Conservation (phyloP, 148 eudicot genomes). For the Camellia japonica region DNA sequence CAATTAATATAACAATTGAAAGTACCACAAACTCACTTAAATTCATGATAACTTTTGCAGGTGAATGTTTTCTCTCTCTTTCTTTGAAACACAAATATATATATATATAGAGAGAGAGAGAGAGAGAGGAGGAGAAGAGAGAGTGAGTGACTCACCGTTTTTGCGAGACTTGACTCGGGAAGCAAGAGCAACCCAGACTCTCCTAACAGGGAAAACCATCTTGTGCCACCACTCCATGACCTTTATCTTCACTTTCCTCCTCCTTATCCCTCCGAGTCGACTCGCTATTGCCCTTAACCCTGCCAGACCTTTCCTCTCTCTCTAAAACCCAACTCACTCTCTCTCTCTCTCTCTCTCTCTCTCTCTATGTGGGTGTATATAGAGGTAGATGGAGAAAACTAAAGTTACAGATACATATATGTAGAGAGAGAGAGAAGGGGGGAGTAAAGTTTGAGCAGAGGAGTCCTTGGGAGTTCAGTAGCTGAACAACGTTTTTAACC, state of each 20-base stretch:
- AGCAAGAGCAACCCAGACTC: conserved; percentile 29
- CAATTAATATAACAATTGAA: not conserved
- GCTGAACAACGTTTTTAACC: not conserved
- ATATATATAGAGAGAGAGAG: not conserved
- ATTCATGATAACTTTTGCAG: not conserved
- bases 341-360: not conserved
- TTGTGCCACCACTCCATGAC: conserved; percentile 41
- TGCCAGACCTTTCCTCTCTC: conserved; percentile 27
- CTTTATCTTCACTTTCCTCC: conserved; percentile 26
- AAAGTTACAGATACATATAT: not conserved
- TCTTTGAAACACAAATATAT: not conserved
- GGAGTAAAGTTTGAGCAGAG: not conserved
- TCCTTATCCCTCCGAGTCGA: conserved; percentile 25
- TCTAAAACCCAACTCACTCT: conserved; percentile 8
- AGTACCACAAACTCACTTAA: not conserved
- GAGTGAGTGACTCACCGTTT: conserved; percentile 28
- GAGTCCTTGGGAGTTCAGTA: not conserved
- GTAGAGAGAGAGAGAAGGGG: not conserved
- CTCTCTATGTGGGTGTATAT: not conserved
- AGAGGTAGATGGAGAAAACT: not conserved
- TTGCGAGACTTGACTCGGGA: conserved; percentile 32
- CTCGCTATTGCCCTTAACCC: conserved; percentile 23
- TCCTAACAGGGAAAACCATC: conserved; percentile 35
- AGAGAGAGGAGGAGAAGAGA: not conserved
- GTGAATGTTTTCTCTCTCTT: not conserved